Base-by-base conservation (phyloP, 2,329 filamentous ascomycete species). In the Penicillium sp. region DNA sequence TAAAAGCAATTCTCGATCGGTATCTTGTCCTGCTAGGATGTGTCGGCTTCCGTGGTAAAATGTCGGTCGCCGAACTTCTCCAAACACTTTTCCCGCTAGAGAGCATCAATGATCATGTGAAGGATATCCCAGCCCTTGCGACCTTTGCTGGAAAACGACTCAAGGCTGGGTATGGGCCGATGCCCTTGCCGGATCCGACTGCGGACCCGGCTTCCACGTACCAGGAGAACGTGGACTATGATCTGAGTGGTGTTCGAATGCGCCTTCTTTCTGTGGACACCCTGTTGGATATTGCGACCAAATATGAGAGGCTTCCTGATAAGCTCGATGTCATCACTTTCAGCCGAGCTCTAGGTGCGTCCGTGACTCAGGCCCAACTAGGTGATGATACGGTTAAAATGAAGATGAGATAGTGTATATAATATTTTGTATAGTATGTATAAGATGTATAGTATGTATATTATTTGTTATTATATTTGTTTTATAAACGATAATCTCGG, bases 201-300 rank as follows among this genome's bases (percentile, higher is more conserved):
- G 28, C n/a, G 28, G 65, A 72, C 43, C 64, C 70, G 0, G 57
- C 47, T 11, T 22, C 50, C 2, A 60, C 56, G 38, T 67, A 66
- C 57, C 64, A 68, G 55, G 66, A 69, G 47, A 67, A 69, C 35
- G 58, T 76, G 2, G 65, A 75, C 31, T 71, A 70, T 48, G 67
- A 75, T 53, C 48, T 76, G 4, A 66, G 61, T 8, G 62, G 65
- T 11, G 55, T 71, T 14, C 67, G 69, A 17, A 33, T 71, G 1
- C 70, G 73, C 2, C 52, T 53, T 10, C 51, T 78, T 1, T 67
- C 73, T 0, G 41, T 61, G 4, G 53, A 57, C 2, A 67, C 70
- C 4, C 30, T 76, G 16, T 69, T 72, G 67, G 73, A 73, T 33
- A 60, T 77, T 26, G 61, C 67, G 7, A 17, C 73, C 12, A 72